Evolutionary conservation across 2,329 filamentous ascomycete genomes (phyloP).

Genomic region (Cladophialophora chaetospira): DNA sequence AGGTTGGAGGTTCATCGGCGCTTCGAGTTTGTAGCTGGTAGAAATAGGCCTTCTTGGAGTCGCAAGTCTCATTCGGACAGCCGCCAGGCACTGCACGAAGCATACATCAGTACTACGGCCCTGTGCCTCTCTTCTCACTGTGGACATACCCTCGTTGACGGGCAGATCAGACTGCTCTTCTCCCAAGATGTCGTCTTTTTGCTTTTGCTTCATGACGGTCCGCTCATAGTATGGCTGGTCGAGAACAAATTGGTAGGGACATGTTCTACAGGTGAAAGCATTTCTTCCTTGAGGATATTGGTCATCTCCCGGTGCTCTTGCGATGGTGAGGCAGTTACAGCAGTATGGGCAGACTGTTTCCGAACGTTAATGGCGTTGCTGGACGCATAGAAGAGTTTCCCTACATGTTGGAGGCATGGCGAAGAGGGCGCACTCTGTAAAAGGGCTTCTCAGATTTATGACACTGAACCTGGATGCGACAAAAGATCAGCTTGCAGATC

Average conservation of each 20-base stretch:
- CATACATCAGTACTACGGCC: background rate
- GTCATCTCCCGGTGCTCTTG: constrained; percentile 42
- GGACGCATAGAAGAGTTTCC: constrained; percentile 17
- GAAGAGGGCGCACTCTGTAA: too few relatives aligned
- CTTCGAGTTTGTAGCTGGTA: constrained; percentile 97
- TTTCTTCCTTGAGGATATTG: constrained; percentile 58
- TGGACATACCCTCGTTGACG: constrained; percentile 30
- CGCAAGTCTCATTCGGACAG: constrained; percentile 79
- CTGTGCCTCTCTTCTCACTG: background rate
- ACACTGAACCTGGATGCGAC: background rate
- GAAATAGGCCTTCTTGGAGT: constrained; percentile 84
- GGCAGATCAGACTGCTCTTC: constrained; percentile 33
- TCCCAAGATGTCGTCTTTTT: constrained; percentile 87
- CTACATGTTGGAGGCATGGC: constrained; percentile 44
- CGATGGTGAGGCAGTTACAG: constrained; percentile 52
- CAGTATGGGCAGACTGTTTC: constrained; percentile 51
- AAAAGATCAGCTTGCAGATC: background rate
- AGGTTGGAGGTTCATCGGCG: constrained; percentile 98
- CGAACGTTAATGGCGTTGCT: background rate
- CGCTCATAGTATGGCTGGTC: constrained; percentile 79
- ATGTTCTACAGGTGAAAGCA: constrained; percentile 92
- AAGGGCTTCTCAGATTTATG: background rate
- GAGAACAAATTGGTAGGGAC: constrained; percentile 87
- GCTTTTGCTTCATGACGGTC: constrained; percentile 76
- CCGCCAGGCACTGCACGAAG: constrained; percentile 30